These are phyloP conservation scores for Allomyces macrogynus DNA, from an alignment of 192 early-diverging fungal genomes.

Conservation along the genomic window DNA sequence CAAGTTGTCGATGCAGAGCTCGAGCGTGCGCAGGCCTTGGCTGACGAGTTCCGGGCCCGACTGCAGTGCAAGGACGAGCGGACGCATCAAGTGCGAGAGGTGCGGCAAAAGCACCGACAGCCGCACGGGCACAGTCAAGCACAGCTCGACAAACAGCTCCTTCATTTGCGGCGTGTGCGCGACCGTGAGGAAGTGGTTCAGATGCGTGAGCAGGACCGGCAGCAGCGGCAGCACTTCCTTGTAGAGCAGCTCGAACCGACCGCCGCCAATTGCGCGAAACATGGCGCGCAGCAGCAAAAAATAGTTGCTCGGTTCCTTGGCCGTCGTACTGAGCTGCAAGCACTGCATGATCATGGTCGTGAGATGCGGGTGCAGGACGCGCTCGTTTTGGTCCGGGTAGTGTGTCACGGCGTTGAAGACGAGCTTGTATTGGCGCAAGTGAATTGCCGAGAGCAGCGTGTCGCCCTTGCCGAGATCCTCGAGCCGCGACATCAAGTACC, in stretches of 20 bases:
- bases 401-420: slow-evolving; percentile 81
- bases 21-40: slow-evolving; percentile 84
- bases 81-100: slow-evolving; percentile 83
- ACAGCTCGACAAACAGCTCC: slow-evolving; percentile 94
- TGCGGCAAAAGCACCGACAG: slow-evolving; percentile 83
- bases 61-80: slow-evolving; percentile 79
- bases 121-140: slow-evolving; percentile 88
- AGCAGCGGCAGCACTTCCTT: slow-evolving; percentile 86
- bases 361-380: slow-evolving; percentile 79
- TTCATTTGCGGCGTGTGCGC: slow-evolving; percentile 67
- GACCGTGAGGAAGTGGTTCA: slow-evolving; percentile 62
- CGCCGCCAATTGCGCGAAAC: slow-evolving; percentile 92
- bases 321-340: slow-evolving; percentile 59
- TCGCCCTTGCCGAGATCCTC: slow-evolving; percentile 53
- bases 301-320: slow-evolving; percentile 77
- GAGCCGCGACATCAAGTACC: slow-evolving; percentile 56
- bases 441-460: slow-evolving; percentile 36
- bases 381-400: slow-evolving; percentile 81
- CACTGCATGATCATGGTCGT: slow-evolving; percentile 72
- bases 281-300: slow-evolving; percentile 58
- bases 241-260: slow-evolving; percentile 84
- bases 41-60: slow-evolving; percentile 83
- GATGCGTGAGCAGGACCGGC: slow-evolving; percentile 70
- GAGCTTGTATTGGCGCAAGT: slow-evolving; percentile 81
- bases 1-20: slow-evolving; percentile 94